These are phyloP conservation scores for Puccinia hordei DNA, from an alignment of 1,284 basidiomycete genomes.

Conservation along the genomic window DNA sequence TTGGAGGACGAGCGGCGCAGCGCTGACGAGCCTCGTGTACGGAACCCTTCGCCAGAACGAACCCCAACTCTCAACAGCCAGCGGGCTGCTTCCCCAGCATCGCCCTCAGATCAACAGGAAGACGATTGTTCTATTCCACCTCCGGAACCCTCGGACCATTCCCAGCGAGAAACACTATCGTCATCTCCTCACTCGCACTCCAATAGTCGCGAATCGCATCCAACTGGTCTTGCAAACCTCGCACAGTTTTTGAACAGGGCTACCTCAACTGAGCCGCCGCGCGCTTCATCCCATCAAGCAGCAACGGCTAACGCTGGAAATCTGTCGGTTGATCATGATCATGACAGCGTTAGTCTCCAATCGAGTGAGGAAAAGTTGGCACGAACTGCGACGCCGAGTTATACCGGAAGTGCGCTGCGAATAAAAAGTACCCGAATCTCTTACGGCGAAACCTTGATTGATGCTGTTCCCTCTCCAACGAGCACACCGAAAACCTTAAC, in stretches of 20 bases:
- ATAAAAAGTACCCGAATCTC: conserved; percentile 41
- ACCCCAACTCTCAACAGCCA: neutral
- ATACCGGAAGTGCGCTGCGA: conserved; percentile 40
- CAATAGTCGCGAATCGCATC: neutral
- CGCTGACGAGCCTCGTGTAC: neutral
- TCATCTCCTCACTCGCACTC: neutral
- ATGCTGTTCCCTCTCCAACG: conserved; percentile 27
- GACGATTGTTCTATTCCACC: neutral
- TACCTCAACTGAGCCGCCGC: conserved; percentile 5
- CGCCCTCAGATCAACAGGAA: neutral
- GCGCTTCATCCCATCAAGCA: conserved; percentile 6
- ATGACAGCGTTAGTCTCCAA: neutral
- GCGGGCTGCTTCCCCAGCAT: too few relatives aligned
- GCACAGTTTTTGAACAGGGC: conserved; percentile 35
- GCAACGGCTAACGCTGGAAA: neutral
- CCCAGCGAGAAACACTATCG: neutral
- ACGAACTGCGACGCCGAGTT: conserved; percentile 4
- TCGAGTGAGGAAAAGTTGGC: neutral
- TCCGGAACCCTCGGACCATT: neutral
- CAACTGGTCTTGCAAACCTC: conserved; percentile 37
- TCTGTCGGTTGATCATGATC: neutral
- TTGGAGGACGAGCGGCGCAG: conserved; percentile 30
- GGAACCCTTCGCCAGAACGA: neutral
- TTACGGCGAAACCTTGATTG: conserved; percentile 28
- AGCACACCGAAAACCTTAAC: neutral